Evolutionary conservation across 306 rosid species (phyloP), one percentile per base, ranked within the genome.

Genomic region (Cyamopsis tetragonoloba): DNA sequence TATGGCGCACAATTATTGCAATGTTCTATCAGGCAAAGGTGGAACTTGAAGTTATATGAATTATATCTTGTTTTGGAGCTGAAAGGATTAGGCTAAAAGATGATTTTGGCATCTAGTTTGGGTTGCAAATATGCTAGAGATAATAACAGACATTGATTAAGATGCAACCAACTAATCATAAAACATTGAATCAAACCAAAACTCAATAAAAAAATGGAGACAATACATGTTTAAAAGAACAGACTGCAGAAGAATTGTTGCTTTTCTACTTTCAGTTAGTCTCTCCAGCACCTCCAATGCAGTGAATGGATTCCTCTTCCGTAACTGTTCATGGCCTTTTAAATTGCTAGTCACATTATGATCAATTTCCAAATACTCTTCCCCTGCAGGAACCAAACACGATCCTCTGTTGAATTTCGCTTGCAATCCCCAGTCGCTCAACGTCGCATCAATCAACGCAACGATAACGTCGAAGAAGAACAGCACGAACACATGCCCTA

Each of bases 251-350:
- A 89, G 74, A 72, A 79, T 79, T 53, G 75, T 68, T 37, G 92
- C 76, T 71, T 84, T 86, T 80, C 75, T 82, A 87, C 83, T 84
- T 79, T 72, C 84, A 23, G 85, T 82, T 37, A 89, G 77, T 66
- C 79, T 82, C 49, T 70, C 90, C 86, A 89, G 76, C 49, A 86
- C 87, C 80, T 82, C 92, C 23, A 89, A 50, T 69, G 90, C 87
- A 67, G 77, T 53, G 35, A 84, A 48, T 44, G 90, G 48, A 79
- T 86, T 89, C 44, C 32, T 66, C 77, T 69, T 84, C 81, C 86
- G 68, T 68, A 84, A 41, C 51, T 76, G 77, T 58, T 82, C 82
- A 48, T 13, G 77, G 76, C 49, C 74, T 72, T 51, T 73, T 60
- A 55, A 23, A 68, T 56, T 42, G 32, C 51, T 68, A 3, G 56